Evolutionary conservation across 2,329 filamentous ascomycete species (phyloP), one percentile per base, ranked within the genome.

Genomic region (Penicillium sp.): DNA sequence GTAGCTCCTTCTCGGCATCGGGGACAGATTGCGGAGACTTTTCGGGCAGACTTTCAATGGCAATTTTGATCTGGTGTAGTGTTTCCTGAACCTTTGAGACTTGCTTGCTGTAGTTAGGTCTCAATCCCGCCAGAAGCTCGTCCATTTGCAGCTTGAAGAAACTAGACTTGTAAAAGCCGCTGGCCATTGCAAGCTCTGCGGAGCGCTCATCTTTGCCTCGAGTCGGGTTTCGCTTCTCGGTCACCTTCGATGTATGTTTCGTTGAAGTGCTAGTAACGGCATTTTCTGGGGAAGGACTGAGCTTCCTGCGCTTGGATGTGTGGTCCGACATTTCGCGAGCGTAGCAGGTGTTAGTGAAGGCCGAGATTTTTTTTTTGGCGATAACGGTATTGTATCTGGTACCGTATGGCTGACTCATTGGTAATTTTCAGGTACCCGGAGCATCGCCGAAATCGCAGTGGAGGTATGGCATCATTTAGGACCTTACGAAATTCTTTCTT

Each of bases 111-210:
- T 86, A 83, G 58, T 82, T 81, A 33, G 81, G 82, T 62, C 80
- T 78, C 47, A 85, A 74, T 60, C 85, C 81, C 7, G 75, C 71
- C 48, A 88, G 69, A 54, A 89, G 74, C 62, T 88, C 84, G 60
- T 88, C 83, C 33, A 87, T 77, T 67, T 89, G 86, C 10, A 88
- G 71, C 67, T 87, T 87, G 75, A 89, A 88, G 54, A 87, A 75
- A 67, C 80, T 86, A 41, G 84, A 86, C 67, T 86, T 86, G 76
- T 83, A 87, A n/a, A 81, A 77, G 45, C 82, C 82, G 31, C 77
- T 78, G 14, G 74, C 67, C 61, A 70, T 61, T 30, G 71, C 70
- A 45, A 74, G 60, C 58, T 77, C 70, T 30, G 67, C 67, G 46
- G 69, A 71, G 25, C 61, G 65, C 46, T 64, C 65, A 58, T 60